These are phyloP conservation scores for Xylaria sp. DNA, from an alignment of 2,329 filamentous ascomycete species.

Conservation along the genomic window DNA sequence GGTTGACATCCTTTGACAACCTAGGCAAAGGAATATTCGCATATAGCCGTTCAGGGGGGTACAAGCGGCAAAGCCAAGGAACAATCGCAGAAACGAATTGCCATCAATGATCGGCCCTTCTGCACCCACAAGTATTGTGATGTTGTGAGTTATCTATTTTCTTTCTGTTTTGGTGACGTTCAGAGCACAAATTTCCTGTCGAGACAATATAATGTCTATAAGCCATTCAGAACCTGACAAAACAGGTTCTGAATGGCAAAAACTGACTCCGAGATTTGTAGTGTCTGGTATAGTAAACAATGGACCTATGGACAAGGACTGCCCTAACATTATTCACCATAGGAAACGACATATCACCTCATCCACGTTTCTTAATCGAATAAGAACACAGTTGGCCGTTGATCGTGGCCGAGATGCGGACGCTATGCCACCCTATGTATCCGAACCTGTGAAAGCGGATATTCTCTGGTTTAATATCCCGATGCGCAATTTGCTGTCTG, in stretches of 20 bases:
- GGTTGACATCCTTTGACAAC: too few relatives aligned
- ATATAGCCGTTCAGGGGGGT: neutral
- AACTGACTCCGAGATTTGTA: too few relatives aligned
- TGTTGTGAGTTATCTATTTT: conserved; percentile 19
- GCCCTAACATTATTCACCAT: conserved; percentile 47
- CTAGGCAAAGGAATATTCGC: too few relatives aligned
- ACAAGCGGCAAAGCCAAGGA: conserved; percentile 11
- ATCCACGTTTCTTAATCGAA: conserved; percentile 44
- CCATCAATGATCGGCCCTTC: conserved; percentile 32
- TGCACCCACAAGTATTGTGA: conserved; percentile 37
- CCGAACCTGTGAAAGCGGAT: conserved; percentile 35
- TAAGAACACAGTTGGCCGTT: conserved; percentile 45
- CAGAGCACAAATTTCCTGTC: too few relatives aligned
- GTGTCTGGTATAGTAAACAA: conserved; percentile 64
- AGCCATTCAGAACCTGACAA: too few relatives aligned
- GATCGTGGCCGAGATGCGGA: conserved; percentile 50
- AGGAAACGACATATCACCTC: conserved; percentile 42
- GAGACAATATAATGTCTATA: too few relatives aligned
- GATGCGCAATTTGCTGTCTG: too few relatives aligned
- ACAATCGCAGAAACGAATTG: conserved; percentile 12
- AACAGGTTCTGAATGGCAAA: too few relatives aligned
- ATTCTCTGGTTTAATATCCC: too few relatives aligned
- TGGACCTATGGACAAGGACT: conserved; percentile 44
- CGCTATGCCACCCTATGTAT: conserved; percentile 46
- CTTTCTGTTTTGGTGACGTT: too few relatives aligned